Evolutionary conservation across 176 grass and related monocot species (phyloP).

Genomic region (Hsuehochloa calcarea): DNA sequence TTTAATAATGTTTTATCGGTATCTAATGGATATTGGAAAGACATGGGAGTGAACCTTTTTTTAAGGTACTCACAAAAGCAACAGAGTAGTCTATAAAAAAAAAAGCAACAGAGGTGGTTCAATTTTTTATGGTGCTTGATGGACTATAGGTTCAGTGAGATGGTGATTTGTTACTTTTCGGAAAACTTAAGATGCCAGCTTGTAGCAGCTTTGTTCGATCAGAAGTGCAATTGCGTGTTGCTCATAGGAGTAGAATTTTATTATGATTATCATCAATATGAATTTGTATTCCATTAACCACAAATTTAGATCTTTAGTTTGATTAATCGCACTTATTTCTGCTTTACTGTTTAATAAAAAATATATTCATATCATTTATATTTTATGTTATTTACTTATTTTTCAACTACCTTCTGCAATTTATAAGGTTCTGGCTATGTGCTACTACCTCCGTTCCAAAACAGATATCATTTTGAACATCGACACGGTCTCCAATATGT

Average conservation of each 20-base stretch:
- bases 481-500: background rate
- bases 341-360: background rate
- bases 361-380: background rate
- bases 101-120: background rate
- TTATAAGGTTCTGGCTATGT: background rate
- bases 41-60: too few species aligned
- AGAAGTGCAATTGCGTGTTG: background rate
- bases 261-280: background rate
- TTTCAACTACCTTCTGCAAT: background rate
- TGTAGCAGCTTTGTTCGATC: background rate
- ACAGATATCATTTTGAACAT: background rate
- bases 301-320: background rate
- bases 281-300: background rate
- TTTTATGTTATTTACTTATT: background rate
- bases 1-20: background rate
- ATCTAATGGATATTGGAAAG: background rate
- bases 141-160: background rate
- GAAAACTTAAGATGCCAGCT: background rate
- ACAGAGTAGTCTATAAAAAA: background rate
- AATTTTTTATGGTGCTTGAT: background rate
- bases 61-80: background rate
- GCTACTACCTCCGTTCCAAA: background rate
- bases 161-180: background rate
- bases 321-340: background rate
- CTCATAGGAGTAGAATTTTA: background rate